These are phyloP conservation scores for Botrytis tulipae DNA, from an alignment of 2,329 filamentous ascomycete species.

Conservation along the genomic window DNA sequence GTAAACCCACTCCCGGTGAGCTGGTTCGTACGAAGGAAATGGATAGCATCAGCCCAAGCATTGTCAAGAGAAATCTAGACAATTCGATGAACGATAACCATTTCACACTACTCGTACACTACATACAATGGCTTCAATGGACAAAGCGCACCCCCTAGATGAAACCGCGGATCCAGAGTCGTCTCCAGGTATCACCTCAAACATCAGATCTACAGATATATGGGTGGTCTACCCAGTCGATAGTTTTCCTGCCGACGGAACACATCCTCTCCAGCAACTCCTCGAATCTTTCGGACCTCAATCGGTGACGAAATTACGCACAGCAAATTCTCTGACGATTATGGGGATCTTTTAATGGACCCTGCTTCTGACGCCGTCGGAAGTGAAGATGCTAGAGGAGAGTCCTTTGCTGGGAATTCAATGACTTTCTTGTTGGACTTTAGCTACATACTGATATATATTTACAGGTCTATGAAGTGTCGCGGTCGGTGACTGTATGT, in stretches of 20 bases:
- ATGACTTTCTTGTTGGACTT: background rate
- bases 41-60: background rate
- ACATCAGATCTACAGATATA: background rate
- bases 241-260: background rate
- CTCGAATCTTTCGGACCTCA: background rate
- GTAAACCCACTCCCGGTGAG: background rate
- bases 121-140: background rate
- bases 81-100: background rate
- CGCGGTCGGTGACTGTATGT: no score
- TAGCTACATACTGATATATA: background rate
- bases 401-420: background rate
- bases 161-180: background rate
- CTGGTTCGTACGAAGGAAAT: background rate
- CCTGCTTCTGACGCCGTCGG: background rate
- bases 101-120: background rate
- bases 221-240: background rate
- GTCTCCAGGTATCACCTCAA: background rate
- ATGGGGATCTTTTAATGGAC: background rate
- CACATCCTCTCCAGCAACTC: background rate
- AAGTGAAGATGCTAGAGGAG: background rate
- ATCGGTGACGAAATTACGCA: background rate
- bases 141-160: background rate
- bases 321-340: rapidly evolving
- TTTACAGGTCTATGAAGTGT: background rate
- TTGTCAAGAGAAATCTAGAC: background rate